Evolutionary conservation across 257 asterid species (phyloP).

Genomic region (Ballota nigra): DNA sequence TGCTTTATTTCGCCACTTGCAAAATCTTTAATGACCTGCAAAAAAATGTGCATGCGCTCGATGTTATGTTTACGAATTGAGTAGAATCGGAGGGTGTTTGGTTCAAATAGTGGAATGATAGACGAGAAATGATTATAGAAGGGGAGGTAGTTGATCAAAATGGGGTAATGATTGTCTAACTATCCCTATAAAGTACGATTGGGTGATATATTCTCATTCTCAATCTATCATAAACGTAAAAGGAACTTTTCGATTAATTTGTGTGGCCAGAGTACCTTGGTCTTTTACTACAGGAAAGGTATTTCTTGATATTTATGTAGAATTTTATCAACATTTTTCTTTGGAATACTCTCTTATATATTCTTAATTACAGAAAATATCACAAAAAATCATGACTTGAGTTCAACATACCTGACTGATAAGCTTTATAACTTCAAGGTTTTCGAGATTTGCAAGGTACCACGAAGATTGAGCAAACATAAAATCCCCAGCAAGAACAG

Average conservation of each 20-base stretch:
- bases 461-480: slow-evolving; percentile 98
- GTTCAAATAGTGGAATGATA: too few relatives aligned
- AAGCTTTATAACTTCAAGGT: slow-evolving; percentile 90
- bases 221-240: background rate
- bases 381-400: background rate
- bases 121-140: too few relatives aligned
- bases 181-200: too few relatives aligned
- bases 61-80: too few relatives aligned
- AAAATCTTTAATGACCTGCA: slow-evolving; percentile 91
- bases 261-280: too few relatives aligned
- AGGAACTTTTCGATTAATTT: background rate
- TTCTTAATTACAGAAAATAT: background rate
- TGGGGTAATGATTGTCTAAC: too few relatives aligned
- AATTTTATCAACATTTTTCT: background rate
- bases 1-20: slow-evolving; percentile 99
- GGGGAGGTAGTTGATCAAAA: too few relatives aligned
- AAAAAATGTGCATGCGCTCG: background rate
- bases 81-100: too few relatives aligned
- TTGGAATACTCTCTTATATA: background rate
- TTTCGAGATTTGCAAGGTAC: slow-evolving; percentile 96
- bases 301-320: background rate
- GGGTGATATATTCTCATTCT: too few relatives aligned
- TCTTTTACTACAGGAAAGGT: background rate
- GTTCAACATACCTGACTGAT: slow-evolving; percentile 71
- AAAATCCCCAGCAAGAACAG: slow-evolving; percentile 96